Conservation (phyloP, 169 alveolate genomes). For the Besnoitia besnoiti region DNA sequence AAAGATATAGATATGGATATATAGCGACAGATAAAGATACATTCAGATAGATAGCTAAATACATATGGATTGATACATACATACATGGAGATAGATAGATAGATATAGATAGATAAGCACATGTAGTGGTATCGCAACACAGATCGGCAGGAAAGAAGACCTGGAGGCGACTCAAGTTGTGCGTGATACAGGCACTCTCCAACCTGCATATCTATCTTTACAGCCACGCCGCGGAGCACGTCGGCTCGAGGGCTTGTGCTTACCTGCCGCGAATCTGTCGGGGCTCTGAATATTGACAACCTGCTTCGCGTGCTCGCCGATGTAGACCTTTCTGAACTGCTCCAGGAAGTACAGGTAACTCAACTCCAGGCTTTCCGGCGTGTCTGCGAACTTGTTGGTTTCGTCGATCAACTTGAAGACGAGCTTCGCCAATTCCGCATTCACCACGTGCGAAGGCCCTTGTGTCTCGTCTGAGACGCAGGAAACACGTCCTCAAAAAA, state of each 20-base stretch:
- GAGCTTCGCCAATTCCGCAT: slow-evolving; percentile 62
- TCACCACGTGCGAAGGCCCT: slow-evolving; percentile 47
- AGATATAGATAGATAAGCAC: neutral
- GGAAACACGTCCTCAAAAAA: too few relatives aligned
- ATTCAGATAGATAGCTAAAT: neutral
- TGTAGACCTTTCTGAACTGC: slow-evolving; percentile 90
- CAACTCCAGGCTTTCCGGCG: slow-evolving; percentile 84
- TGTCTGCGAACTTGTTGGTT: slow-evolving; percentile 57
- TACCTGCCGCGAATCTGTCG: slow-evolving; percentile 40
- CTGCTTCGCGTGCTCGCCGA: slow-evolving; percentile 91
- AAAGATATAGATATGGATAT: neutral
- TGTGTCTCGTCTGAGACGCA: neutral
- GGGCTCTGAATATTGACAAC: slow-evolving; percentile 37
- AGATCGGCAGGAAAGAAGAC: neutral
- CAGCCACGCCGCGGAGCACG: neutral
- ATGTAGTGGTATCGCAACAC: too few relatives aligned
- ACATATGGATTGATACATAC: neutral
- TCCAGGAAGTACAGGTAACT: slow-evolving; percentile 89
- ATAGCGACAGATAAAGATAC: neutral
- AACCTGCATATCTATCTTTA: too few relatives aligned
- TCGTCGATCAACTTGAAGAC: slow-evolving; percentile 61
- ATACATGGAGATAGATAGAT: neutral
- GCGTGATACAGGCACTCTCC: too few relatives aligned
- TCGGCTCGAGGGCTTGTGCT: neutral
- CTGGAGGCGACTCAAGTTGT: neutral